Evolutionary conservation across 805 yeast species (phyloP).

Genomic region (Metschnikowia continentalis): DNA sequence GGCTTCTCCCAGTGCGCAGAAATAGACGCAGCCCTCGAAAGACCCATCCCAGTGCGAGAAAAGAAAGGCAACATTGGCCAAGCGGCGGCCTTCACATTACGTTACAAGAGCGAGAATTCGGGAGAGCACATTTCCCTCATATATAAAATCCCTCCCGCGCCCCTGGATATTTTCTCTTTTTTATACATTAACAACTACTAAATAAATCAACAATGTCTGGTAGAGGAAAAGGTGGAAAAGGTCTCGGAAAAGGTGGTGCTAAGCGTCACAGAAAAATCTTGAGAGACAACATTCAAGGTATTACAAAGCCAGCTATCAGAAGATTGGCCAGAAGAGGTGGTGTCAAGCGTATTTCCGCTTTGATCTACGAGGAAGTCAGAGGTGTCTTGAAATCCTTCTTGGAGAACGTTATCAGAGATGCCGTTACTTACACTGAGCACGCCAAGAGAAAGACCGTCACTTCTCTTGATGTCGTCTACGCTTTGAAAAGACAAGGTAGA

Average conservation of each 20-base stretch:
- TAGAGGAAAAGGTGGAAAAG: constrained; percentile 99
- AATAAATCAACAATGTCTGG: constrained; percentile 70
- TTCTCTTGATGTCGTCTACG: constrained; percentile 96
- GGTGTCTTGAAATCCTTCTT: constrained; percentile 92
- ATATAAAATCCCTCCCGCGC: constrained; percentile 17
- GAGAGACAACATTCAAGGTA: constrained; percentile 99
- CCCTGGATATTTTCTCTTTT: background rate
- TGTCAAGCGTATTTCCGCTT: constrained; percentile 99
- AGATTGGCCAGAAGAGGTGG: constrained; percentile 99
- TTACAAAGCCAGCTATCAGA: constrained; percentile 99
- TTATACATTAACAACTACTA: constrained; percentile 14
- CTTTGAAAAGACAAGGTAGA: constrained; percentile 99
- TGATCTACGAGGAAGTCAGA: constrained; percentile 98
- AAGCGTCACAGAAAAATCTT: constrained; percentile 99
- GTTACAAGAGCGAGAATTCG: background rate
- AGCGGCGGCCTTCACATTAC: background rate
- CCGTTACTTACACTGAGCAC: constrained; percentile 99
- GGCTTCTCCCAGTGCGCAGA: constrained; percentile 12
- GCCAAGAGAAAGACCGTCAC: constrained; percentile 99
- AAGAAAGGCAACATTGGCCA: constrained; percentile 11
- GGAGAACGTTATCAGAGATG: constrained; percentile 97
- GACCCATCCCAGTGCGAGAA: constrained; percentile 5
- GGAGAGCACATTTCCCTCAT: constrained; percentile 4
- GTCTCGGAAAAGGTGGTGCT: constrained; percentile 99
- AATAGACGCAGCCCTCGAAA: constrained; percentile 5